A percentile compares a stretch with the other conserved stretches of the same genome.
Evolutionary conservation across 2,329 filamentous ascomycete genomes (phyloP).

Genomic region (Fusarium palustre): DNA sequence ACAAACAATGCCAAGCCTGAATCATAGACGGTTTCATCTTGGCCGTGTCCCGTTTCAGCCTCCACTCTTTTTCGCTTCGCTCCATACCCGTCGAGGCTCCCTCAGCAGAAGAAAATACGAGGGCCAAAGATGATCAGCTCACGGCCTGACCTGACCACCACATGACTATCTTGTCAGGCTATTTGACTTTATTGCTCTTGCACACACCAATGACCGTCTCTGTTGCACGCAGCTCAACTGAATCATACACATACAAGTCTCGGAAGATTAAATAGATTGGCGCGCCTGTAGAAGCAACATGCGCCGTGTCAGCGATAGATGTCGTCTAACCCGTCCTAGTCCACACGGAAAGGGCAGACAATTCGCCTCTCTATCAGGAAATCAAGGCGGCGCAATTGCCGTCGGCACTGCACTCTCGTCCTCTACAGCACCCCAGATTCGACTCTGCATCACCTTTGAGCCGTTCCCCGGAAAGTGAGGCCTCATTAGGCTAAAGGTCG

Average conservation of each 20-base stretch:
- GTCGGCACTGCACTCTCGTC: background rate
- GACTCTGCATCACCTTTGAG: background rate
- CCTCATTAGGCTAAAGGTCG: constrained; percentile 15
- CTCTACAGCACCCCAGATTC: constrained; percentile 22
- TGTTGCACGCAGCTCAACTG: background rate
- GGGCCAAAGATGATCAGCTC: background rate
- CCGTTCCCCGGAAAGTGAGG: constrained; percentile 12
- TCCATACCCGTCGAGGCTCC: background rate
- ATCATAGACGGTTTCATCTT: constrained; percentile 31
- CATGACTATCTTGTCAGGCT: constrained; percentile 6
- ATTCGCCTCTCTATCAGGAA: background rate
- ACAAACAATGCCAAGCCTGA: constrained; percentile 21
- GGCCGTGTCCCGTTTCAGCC: constrained; percentile 22
- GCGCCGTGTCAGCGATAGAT: background rate
- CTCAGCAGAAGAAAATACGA: background rate
- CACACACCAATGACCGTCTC: background rate
- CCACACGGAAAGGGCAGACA: background rate
- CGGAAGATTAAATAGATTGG: constrained; percentile 1
- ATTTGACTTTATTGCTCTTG: background rate
- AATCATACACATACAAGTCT: background rate
- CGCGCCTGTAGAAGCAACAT: constrained; percentile 10
- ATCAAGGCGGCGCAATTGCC: background rate
- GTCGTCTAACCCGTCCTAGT: background rate
- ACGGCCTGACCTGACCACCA: constrained; percentile 4
- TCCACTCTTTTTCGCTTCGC: constrained; percentile 2